These are phyloP conservation scores for Podila epigama DNA, from an alignment of 192 early-diverging fungal species.

Conservation along the genomic window DNA sequence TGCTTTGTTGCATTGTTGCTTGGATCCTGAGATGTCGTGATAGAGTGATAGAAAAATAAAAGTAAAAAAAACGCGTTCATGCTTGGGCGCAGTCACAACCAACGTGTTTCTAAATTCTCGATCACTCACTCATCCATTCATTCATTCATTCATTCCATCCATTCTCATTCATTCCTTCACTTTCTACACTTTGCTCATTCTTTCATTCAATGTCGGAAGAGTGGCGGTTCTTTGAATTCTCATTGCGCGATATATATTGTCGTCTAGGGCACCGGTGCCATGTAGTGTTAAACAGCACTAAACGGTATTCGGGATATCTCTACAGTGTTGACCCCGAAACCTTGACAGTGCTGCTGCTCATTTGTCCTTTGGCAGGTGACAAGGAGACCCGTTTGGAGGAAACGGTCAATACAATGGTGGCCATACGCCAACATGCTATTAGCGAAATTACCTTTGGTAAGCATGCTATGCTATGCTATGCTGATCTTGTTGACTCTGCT, in stretches of 20 bases:
- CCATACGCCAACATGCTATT: conserved; percentile 22
- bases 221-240: conserved; percentile 22
- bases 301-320: conserved; percentile 22
- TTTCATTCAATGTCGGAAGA: conserved; percentile 13
- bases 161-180: no score
- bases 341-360: conserved; percentile 23
- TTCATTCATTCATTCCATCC: no score
- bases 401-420: conserved; percentile 3
- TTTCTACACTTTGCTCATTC: no score
- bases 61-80: not conserved
- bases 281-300: conserved; percentile 21
- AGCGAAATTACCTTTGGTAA: not conserved
- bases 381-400: not conserved
- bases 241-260: conserved; percentile 21
- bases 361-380: no score
- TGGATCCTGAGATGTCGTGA: not conserved
- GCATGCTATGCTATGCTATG: no score
- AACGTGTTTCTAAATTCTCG: no score
- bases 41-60: not conserved
- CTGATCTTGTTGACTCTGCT: no score
- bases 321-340: conserved; percentile 50
- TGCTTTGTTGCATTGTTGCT: no score
- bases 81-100: no score
- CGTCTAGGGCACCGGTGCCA: conserved; percentile 11
- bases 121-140: no score